Evolutionary conservation across 169 alveolate species (phyloP), one percentile per base, ranked within the genome.

Genomic region (Besnoitia besnoiti): DNA sequence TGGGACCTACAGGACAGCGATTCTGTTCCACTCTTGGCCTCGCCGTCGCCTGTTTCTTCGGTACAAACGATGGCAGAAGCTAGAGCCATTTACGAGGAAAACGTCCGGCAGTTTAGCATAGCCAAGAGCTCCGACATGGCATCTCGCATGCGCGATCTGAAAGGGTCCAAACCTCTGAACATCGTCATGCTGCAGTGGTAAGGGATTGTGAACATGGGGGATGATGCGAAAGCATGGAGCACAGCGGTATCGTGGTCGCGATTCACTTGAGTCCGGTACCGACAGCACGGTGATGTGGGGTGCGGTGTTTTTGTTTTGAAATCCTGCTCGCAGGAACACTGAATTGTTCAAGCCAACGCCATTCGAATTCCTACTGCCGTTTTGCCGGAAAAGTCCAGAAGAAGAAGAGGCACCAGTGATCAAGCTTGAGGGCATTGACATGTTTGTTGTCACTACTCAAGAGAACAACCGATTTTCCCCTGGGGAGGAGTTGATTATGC

Each of bases 401-500:
- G 84, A n/a, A 73, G 30, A 73, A 7, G 84, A 44, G 46, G 33
- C 24, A 33, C 84, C 84, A 16, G 46, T 12, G 40, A 39, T 73
- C 49, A 33, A 73, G 7, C 49, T n/a, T 0, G 84, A 73, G 12
- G 24, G 33, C 46, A 39, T 73, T 12, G 84, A 73, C 30, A 73
- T 73, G 5, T 73, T 73, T 33, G 24, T 73, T 39, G 84, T 73
- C 49, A 73, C 84, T 24, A 33, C 44, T 73, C 84, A 73, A 39
- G 84, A 73, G 84, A 73, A 73, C 84, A 73, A 73, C 3, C 84
- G 84, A 12, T 21, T 30, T 73, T 39, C 84, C 12, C 84, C 84
- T 1, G 46, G 40, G 33, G 84, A 73, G 42, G 84, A 73, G 46
- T 4, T 12, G 84, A 73, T 21, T 16, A 8, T 73, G 21, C 40